A percentile compares a stretch with the other conserved stretches of the same genome.
Conservation (phyloP, 2,329 filamentous ascomycete species). For the Aspergillus aculeatus region DNA sequence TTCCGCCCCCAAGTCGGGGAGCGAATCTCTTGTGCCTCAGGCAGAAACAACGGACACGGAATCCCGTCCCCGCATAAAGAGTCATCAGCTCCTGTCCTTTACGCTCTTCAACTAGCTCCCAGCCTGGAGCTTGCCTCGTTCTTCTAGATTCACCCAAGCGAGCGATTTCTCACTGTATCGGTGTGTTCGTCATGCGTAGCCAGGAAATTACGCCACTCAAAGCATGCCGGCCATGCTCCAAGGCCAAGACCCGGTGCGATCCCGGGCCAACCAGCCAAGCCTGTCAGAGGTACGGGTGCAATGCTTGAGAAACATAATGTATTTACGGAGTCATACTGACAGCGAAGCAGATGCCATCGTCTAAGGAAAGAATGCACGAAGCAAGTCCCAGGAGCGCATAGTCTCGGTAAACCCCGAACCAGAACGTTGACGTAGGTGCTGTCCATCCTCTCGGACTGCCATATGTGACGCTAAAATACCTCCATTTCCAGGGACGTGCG, state of each 20-base stretch:
- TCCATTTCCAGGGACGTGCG: slow-evolving; percentile 21
- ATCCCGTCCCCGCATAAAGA: background rate
- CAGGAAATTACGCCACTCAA: background rate
- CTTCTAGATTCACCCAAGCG: background rate
- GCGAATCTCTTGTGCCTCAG: background rate
- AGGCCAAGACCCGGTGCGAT: slow-evolving; percentile 6
- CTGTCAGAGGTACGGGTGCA: background rate
- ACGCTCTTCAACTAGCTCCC: background rate
- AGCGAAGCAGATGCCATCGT: slow-evolving; percentile 26
- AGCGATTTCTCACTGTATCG: background rate
- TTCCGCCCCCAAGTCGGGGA: background rate
- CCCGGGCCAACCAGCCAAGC: slow-evolving; percentile 4
- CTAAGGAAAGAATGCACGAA: slow-evolving; percentile 26
- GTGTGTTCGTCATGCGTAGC: background rate
- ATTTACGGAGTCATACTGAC: background rate
- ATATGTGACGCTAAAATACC: background rate
- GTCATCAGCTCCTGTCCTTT: background rate
- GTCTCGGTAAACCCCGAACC: slow-evolving; percentile 9
- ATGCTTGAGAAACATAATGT: background rate
- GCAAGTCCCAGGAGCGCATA: slow-evolving; percentile 28
- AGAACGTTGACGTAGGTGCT: slow-evolving; percentile 1
- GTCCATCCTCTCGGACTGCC: background rate
- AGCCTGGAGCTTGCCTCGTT: background rate
- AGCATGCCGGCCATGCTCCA: slow-evolving; percentile 4
- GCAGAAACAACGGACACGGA: background rate